Base-by-base conservation (phyloP, 192 early-diverging fungal species). In the Podila epicladia region DNA sequence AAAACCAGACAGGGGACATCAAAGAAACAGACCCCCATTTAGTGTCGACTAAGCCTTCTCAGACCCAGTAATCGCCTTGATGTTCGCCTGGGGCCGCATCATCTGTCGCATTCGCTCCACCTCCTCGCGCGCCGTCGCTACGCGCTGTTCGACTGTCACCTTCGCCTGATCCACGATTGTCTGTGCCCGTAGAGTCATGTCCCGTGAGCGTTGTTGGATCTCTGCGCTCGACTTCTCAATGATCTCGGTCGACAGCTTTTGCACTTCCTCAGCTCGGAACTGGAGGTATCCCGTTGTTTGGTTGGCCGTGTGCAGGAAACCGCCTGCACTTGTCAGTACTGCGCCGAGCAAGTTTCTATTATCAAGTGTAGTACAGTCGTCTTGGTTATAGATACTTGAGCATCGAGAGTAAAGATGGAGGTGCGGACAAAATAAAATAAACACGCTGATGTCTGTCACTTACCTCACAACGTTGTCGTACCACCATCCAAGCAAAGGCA, bases 401-500 rank as follows among this genome's bases (percentile, higher is more conserved):
- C 3, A 45, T 45, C 41, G 13, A 17, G 13, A 45, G 5, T 37
- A 41, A 2, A 41, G 13, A 15, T 41, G 13, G 6, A 41, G 1
- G 41, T 45, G 41, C 41, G 41, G 41, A 45, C 41, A 45, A 45
- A 45, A 45, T 45, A 45, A 17, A 17, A 0, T 45, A 45, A 11
- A 15, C 41, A 4, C 3, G 35, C 35, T 37, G 35, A 37, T 17
- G 15, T 12, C 41, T 45, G 41, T 45, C 41, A 3, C 41, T 17
- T 82, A 83, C 58, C 88, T 69, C 37, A 87, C 80, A 22, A 89
- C 82, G 48, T 86, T 71, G 37, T 88, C 86, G 65, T 89, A 88
- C 88, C 88, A 89, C 75, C 82, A 89, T 33, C 82, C 85, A 5
- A 88, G 71, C 3, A 88, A 65, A 26, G 88, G 88, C 41, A 89